Evolutionary conservation across 2,329 filamentous ascomycete genomes (phyloP).

Genomic region (Chrysoporthe cubensis): DNA sequence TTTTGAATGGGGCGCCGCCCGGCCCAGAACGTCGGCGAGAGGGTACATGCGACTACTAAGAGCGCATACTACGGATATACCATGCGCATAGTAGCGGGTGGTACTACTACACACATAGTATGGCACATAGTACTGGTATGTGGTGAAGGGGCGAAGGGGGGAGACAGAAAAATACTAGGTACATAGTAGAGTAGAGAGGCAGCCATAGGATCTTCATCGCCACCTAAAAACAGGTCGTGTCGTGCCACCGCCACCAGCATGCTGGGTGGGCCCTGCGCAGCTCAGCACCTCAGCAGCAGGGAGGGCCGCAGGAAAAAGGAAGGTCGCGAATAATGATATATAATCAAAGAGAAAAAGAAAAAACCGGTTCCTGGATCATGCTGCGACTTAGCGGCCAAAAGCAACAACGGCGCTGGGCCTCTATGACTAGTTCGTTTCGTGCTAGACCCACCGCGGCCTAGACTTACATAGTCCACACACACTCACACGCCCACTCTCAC

Average conservation of each 20-base stretch:
- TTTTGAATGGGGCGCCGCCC: background rate
- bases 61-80: no score
- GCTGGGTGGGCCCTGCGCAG: background rate
- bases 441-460: slow-evolving; percentile 5
- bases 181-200: background rate
- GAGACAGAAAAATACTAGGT: no score
- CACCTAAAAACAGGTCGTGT: background rate
- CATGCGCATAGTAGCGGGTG: no score
- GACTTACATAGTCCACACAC: background rate
- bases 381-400: background rate
- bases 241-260: no score
- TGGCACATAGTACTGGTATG: background rate
- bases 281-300: background rate
- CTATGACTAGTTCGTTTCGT: background rate
- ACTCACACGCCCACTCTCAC: no score
- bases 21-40: background rate
- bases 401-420: background rate
- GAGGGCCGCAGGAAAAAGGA: background rate
- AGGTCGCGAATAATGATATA: no score
- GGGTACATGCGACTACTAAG: background rate
- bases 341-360: no score
- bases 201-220: slow-evolving; percentile 2
- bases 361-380: background rate
- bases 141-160: no score
- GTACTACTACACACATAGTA: background rate